These are phyloP conservation scores for Apiospora saccharicola DNA, from an alignment of 2,329 filamentous ascomycete genomes.

Conservation along the genomic window DNA sequence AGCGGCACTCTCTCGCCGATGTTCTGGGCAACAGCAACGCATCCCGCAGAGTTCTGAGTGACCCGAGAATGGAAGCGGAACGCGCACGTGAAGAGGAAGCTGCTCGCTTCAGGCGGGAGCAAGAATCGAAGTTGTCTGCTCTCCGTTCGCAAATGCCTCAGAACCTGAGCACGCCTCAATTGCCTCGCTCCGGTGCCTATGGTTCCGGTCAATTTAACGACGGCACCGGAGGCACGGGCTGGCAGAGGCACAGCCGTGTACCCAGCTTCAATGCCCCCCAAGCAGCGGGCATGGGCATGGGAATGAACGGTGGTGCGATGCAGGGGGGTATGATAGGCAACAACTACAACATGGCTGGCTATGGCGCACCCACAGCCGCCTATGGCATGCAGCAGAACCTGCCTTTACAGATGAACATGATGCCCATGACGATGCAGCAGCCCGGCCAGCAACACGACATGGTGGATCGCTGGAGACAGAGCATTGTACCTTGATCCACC, in stretches of 20 bases:
- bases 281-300: constrained; percentile 1
- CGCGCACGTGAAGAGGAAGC: constrained; percentile 51
- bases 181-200: constrained; percentile 53
- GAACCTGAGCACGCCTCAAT: constrained; percentile 42
- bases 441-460: constrained; percentile 40
- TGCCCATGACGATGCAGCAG: constrained; percentile 36
- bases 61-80: constrained; percentile 52
- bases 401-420: constrained; percentile 28
- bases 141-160: constrained; percentile 59
- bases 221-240: constrained; percentile 51
- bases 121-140: constrained; percentile 57
- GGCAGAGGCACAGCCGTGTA: constrained; percentile 25
- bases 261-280: background rate
- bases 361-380: constrained; percentile 26
- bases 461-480: constrained; percentile 45
- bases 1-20: constrained; percentile 59
- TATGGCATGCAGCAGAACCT: constrained; percentile 30
- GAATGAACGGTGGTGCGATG: background rate
- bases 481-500: constrained; percentile 36
- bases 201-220: constrained; percentile 63
- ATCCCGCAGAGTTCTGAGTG: constrained; percentile 43
- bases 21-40: constrained; percentile 59
- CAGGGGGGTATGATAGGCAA: constrained; percentile 21
- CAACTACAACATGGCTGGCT: constrained; percentile 22
- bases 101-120: constrained; percentile 49